Base-by-base conservation (phyloP, 176 grass and related monocot species). In the Avena sativa region DNA sequence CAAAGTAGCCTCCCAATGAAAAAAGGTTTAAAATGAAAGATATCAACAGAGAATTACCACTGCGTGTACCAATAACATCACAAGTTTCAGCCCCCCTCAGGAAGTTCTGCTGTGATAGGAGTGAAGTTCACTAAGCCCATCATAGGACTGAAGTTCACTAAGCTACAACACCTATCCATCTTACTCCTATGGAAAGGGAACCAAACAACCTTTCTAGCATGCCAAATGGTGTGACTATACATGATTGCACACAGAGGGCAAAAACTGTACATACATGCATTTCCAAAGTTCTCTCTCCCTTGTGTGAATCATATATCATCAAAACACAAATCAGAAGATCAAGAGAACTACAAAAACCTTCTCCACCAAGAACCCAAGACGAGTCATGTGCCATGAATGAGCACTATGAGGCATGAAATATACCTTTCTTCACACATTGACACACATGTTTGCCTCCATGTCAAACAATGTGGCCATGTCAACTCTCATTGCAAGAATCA, bases 221-320 rank as follows among this genome's bases (percentile, higher is more conserved):
- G 79, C 44, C 51, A 86, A 79, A 68, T 80, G 81, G 81, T 60
- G 53, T 81, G 62, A 64, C 71, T 85, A 78, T 82, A 85, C 63
- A 65, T 38, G 71, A 85, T 70, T 88, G 79, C 23, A 47, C 81
- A 44, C 50, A 63, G 53, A 86, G 62, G 61, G 14, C 9, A 47
- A 88, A 88, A 78, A 86, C 90, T 91, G 82, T 91, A 91, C 62
- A 91, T 88, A 88, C 52, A 88, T 78, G 85, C 86, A 91, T 72
- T 82, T 71, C 32, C 55, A 57, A 57, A 51, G 62, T 85, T 82
- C 78, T 71, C 71, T 88, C 79, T 34, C 44, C 78, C 82, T 77
- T 4, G 53, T 85, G 30, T 3, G 4, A 81, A 53, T 71, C 71
- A 86, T 55, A 81, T 47, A 79, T 56, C 61, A 86, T 88, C 46